A percentile compares a stretch with the other conserved stretches of the same genome.
Evolutionary conservation across 192 early-diverging fungal genomes (phyloP).

Genomic region (Spinellus fusiger): DNA sequence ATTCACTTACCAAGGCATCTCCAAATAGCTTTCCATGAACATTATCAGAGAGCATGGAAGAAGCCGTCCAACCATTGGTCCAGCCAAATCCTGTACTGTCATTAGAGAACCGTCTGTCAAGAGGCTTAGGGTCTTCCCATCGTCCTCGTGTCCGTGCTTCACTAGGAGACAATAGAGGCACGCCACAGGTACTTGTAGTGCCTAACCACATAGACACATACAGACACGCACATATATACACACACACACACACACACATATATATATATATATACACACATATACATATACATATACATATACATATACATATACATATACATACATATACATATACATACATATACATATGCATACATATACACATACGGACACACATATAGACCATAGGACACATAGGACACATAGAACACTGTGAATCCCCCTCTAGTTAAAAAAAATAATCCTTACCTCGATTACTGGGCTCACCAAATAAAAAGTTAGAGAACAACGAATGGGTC

Average conservation of each 20-base stretch:
- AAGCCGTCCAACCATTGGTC: slow-evolving; percentile 20
- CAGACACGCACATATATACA: too few relatives aligned
- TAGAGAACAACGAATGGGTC: slow-evolving; percentile 17
- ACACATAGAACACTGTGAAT: background rate
- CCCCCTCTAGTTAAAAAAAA: background rate
- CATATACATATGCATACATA: too few relatives aligned
- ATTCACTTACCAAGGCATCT: slow-evolving; percentile 21
- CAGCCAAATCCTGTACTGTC: background rate
- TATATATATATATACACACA: too few relatives aligned
- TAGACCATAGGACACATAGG: background rate
- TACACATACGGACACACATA: too few relatives aligned
- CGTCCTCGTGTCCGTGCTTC: background rate
- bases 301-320: too few relatives aligned
- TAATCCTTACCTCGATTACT: background rate
- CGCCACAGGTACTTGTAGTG: background rate
- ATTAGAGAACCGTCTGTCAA: background rate
- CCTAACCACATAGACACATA: too few relatives aligned
- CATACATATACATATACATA: too few relatives aligned
- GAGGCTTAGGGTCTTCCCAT: background rate
- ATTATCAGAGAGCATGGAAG: slow-evolving; percentile 10
- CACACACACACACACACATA: background rate
- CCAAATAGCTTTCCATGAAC: slow-evolving; percentile 27
- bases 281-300: too few relatives aligned
- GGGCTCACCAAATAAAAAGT: slow-evolving; percentile 16
- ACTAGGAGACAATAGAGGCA: background rate